phyloP scores from a whole-genome alignment of 805 yeast genomes.

The Wickerhamiella sergipiensis region DNA sequence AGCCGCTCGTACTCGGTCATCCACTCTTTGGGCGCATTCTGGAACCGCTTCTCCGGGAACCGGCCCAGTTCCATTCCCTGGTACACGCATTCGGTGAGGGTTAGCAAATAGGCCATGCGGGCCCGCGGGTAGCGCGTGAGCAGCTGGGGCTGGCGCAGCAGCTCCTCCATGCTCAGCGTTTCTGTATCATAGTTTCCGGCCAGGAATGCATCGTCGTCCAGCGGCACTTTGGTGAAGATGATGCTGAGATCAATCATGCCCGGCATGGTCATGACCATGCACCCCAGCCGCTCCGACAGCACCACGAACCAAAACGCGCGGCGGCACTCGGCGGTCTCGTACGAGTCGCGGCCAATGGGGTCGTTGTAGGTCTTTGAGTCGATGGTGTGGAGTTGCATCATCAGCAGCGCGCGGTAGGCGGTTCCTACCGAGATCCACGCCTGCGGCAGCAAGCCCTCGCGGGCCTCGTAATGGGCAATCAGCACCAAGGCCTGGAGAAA shows the following conservation, averaged over 20 bases:
- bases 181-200: constrained; percentile 7
- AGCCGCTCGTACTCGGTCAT: constrained; percentile 7
- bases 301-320: constrained; percentile 21
- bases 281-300: constrained; percentile 16
- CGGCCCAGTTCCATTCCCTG: constrained; percentile 10
- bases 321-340: constrained; percentile 19
- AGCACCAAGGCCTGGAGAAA: constrained; percentile 20
- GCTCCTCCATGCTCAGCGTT: constrained; percentile 6
- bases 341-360: constrained; percentile 1
- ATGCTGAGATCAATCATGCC: constrained; percentile 10
- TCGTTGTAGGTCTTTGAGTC: constrained; percentile 10
- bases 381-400: constrained; percentile 16
- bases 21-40: constrained; percentile 11
- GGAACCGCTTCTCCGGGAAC: constrained; percentile 9
- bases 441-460: constrained; percentile 17
- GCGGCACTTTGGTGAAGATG: constrained; percentile 17
- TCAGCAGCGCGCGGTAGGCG: constrained; percentile 16
- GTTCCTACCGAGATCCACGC: constrained; percentile 23
- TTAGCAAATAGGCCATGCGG: constrained; percentile 6
- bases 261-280: constrained; percentile 22
- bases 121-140: constrained; percentile 7
- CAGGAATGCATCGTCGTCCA: constrained; percentile 15
- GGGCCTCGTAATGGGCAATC: constrained; percentile 16
- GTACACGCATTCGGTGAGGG: constrained; percentile 7
- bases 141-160: constrained; percentile 7